Evolutionary conservation across 331 rosid species (phyloP).

Genomic region (Arachis monticola): DNA sequence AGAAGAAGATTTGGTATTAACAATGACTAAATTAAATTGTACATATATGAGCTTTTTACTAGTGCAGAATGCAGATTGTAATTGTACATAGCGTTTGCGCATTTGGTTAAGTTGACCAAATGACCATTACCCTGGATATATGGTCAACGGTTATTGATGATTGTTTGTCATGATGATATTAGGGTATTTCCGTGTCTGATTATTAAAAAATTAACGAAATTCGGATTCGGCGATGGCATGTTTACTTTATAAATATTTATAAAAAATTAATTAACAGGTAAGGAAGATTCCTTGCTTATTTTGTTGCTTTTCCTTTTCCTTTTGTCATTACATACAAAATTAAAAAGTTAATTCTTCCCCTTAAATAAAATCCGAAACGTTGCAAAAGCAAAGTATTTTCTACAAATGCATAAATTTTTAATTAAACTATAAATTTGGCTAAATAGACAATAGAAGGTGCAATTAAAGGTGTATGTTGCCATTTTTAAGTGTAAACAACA

Average conservation of each 20-base stretch:
- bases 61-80: too few relatives aligned
- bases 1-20: background rate
- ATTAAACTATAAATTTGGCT: too few relatives aligned
- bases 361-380: background rate
- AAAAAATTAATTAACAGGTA: background rate
- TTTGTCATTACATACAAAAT: background rate
- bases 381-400: background rate
- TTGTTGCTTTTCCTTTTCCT: background rate
- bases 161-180: background rate
- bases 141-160: conserved; percentile 14
- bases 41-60: too few relatives aligned
- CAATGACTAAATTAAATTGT: too few relatives aligned
- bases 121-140: background rate
- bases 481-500: too few relatives aligned
- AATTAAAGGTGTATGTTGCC: too few relatives aligned
- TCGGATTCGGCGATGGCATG: background rate
- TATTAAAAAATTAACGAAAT: background rate
- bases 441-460: too few relatives aligned
- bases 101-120: background rate
- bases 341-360: background rate
- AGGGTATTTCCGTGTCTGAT: background rate
- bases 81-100: background rate
- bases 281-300: background rate
- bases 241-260: background rate
- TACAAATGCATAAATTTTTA: background rate